Evolutionary conservation across 495 filamentous ascomycete genomes (phyloP).

Genomic region (Antarctomyces pellizariae): DNA sequence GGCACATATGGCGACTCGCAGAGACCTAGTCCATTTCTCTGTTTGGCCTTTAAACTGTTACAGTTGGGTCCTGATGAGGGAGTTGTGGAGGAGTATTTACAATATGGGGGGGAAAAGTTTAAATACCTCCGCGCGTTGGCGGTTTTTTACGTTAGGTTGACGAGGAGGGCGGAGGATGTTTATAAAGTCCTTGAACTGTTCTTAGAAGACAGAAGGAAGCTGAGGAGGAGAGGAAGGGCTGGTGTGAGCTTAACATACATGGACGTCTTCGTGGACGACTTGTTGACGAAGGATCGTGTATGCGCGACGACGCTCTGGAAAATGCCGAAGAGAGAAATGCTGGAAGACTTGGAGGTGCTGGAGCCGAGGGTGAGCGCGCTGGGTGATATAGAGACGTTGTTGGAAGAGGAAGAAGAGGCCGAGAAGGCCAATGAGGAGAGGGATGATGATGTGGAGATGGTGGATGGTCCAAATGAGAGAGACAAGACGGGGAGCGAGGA

Average conservation of each 20-base stretch:
- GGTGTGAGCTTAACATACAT: slow-evolving; percentile 55
- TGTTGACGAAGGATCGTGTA: slow-evolving; percentile 71
- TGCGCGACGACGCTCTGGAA: slow-evolving; percentile 88
- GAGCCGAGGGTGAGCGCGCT: slow-evolving; percentile 71
- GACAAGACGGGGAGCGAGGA: no score
- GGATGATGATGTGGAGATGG: slow-evolving; percentile 16
- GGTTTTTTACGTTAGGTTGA: slow-evolving; percentile 81
- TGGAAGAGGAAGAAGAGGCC: slow-evolving; percentile 43
- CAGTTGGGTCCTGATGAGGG: slow-evolving; percentile 62
- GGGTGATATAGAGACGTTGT: slow-evolving; percentile 64
- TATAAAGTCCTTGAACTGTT: slow-evolving; percentile 63
- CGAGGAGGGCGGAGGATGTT: slow-evolving; percentile 59
- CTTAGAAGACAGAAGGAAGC: slow-evolving; percentile 60
- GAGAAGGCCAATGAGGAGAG: slow-evolving; percentile 8
- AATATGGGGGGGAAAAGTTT: slow-evolving; percentile 47
- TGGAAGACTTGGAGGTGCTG: slow-evolving; percentile 79
- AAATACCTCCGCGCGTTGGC: slow-evolving; percentile 81
- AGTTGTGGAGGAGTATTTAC: slow-evolving; percentile 61
- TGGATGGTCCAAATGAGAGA: slow-evolving; percentile 2
- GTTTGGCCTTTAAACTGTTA: slow-evolving; percentile 81
- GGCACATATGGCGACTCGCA: slow-evolving; percentile 66
- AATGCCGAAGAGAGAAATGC: slow-evolving; percentile 50
- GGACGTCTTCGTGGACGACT: slow-evolving; percentile 84
- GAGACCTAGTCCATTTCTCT: slow-evolving; percentile 79
- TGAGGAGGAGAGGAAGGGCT: slow-evolving; percentile 47